phyloP scores from a whole-genome alignment of 1,284 basidiomycete species.

The Sutorius eximius region DNA sequence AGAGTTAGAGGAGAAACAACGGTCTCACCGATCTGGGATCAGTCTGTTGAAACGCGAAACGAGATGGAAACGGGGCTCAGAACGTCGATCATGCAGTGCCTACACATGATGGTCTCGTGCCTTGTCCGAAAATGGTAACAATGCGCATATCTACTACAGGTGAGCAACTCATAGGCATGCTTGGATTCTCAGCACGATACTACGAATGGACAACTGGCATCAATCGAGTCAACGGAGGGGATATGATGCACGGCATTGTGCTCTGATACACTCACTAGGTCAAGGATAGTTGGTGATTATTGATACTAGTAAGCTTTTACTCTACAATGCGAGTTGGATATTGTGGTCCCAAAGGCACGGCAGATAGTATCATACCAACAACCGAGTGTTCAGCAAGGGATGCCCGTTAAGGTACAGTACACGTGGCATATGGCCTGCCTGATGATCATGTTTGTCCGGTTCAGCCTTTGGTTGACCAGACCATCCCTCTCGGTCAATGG shows the following conservation, averaged over 20 bases:
- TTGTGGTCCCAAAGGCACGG: background rate
- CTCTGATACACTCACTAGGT: too few species aligned
- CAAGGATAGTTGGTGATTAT: background rate
- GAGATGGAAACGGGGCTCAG: background rate
- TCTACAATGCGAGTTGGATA: background rate
- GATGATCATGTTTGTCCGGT: conserved; percentile 8
- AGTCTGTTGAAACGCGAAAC: background rate
- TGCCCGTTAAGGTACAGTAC: conserved; percentile 77
- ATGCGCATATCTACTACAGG: too few species aligned
- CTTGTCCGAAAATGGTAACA: background rate
- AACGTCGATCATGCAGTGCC: background rate
- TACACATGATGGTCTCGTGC: background rate
- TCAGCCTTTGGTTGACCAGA: conserved; percentile 28
- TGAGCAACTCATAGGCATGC: too few species aligned
- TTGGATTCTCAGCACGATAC: too few species aligned
- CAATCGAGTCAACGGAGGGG: too few species aligned
- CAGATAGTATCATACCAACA: conserved; percentile 48
- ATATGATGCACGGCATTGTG: too few species aligned
- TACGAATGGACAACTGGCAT: too few species aligned
- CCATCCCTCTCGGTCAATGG: conserved; percentile 44
- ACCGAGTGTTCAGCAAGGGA: conserved; percentile 71
- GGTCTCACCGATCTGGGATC: background rate
- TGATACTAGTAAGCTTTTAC: background rate
- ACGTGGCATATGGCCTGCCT: conserved; percentile 32
- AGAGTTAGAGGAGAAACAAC: background rate